These are phyloP conservation scores for Strobilomyces confusus DNA, from an alignment of 768 basidiomycete genomes.

Conservation along the genomic window DNA sequence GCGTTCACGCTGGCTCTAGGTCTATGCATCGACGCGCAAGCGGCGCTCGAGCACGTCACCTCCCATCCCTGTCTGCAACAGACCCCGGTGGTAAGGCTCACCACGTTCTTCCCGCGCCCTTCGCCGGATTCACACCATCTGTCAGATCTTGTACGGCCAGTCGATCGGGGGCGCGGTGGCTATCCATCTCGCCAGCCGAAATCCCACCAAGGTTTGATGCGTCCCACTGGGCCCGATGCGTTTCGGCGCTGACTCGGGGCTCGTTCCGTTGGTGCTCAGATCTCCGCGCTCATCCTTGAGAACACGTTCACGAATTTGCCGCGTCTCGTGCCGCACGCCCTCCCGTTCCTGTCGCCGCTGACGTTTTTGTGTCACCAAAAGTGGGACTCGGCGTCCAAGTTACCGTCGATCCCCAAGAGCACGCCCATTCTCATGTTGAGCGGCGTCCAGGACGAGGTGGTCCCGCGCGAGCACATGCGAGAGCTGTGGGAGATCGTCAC, in stretches of 20 bases:
- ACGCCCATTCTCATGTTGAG: conserved; percentile 82
- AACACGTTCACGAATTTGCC: conserved; percentile 91
- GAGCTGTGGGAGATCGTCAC: conserved; percentile 61
- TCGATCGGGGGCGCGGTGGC: conserved; percentile 92
- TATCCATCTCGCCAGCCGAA: conserved; percentile 80
- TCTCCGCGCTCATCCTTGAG: conserved; percentile 80
- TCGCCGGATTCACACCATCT: background rate
- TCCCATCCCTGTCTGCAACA: conserved; percentile 58
- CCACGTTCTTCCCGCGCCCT: background rate
- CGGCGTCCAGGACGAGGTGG: conserved; percentile 55
- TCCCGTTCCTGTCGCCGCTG: conserved; percentile 71
- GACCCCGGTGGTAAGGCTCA: conserved; percentile 60
- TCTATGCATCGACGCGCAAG: conserved; percentile 80
- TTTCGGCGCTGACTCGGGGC: too few species aligned
- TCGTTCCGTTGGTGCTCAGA: conserved; percentile 46
- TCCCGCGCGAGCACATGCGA: conserved; percentile 53
- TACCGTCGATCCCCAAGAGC: conserved; percentile 55
- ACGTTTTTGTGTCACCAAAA: conserved; percentile 82
- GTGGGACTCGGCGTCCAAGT: conserved; percentile 76
- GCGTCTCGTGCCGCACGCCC: conserved; percentile 71
- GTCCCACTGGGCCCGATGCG: too few species aligned
- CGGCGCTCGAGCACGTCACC: conserved; percentile 69
- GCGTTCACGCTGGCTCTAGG: conserved; percentile 37
- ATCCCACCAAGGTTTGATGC: conserved; percentile 60
- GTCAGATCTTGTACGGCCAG: conserved; percentile 74